Evolutionary conservation across 2,329 filamentous ascomycete genomes (phyloP).

Genomic region (Beauveria asiatica): DNA sequence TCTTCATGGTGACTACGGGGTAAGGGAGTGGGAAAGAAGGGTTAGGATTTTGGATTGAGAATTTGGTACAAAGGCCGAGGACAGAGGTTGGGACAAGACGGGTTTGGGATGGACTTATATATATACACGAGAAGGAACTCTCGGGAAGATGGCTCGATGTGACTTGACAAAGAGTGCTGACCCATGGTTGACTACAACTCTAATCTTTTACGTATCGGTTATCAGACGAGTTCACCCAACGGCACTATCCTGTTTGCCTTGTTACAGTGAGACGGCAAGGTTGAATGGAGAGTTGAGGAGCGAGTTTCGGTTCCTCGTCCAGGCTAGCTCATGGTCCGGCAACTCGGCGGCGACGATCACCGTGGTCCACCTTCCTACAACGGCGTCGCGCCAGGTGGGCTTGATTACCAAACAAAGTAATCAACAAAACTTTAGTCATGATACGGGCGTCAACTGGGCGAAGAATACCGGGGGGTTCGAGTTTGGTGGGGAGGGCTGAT

Average conservation of each 20-base stretch:
- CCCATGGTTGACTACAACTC: neutral
- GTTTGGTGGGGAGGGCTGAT: too few relatives aligned
- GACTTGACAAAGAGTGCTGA: neutral
- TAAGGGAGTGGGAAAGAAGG: neutral
- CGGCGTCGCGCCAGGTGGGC: neutral
- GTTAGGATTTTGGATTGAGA: neutral
- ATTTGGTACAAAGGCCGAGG: neutral
- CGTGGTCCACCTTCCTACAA: slow-evolving; percentile 1
- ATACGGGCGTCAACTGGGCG: too few relatives aligned
- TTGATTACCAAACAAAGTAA: too few relatives aligned
- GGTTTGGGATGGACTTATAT: neutral
- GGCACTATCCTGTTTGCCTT: too few relatives aligned
- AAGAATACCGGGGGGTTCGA: too few relatives aligned
- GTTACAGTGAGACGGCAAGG: too few relatives aligned
- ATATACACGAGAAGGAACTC: neutral
- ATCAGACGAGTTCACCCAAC: neutral
- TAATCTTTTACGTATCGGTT: neutral
- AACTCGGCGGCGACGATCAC: neutral
- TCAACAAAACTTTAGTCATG: too few relatives aligned
- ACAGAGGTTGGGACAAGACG: neutral
- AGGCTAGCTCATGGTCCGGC: neutral
- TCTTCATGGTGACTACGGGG: neutral
- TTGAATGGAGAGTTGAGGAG: neutral
- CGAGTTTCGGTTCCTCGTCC: neutral
- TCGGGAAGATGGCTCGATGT: neutral